Conservation (phyloP, 345 rosid species). For the Acer yangbiense region DNA sequence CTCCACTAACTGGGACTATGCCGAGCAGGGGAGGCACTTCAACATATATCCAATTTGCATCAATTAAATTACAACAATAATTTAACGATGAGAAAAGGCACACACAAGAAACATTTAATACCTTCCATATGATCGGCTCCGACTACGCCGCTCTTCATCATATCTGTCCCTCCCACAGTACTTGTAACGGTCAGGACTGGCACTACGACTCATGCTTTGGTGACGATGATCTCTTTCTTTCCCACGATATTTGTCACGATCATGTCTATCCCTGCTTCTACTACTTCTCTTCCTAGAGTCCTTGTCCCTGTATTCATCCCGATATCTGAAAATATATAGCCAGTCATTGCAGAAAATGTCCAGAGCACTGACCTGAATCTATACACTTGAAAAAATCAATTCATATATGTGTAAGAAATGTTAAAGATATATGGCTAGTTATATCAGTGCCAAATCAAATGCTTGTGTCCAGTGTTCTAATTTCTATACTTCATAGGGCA, state of each 20-base stretch:
- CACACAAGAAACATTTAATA: conserved; percentile 12
- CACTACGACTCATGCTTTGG: conserved; percentile 52
- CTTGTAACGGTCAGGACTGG: conserved; percentile 49
- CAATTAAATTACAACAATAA: background rate
- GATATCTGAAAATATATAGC: conserved; percentile 32
- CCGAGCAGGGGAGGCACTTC: conserved; percentile 46
- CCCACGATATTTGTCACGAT: conserved; percentile 45
- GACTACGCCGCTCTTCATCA: conserved; percentile 46
- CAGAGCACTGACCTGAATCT: background rate
- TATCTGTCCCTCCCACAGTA: conserved; percentile 49
- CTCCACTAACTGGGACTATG: conserved; percentile 24
- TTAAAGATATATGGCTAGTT: background rate
- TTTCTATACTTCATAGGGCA: background rate
- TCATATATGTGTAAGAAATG: background rate
- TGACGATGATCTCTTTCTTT: conserved; percentile 42
- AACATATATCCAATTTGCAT: background rate
- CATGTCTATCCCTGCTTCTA: conserved; percentile 50
- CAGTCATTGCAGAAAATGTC: conserved; percentile 2
- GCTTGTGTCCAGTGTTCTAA: background rate
- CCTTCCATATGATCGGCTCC: conserved; percentile 53
- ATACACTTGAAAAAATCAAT: background rate
- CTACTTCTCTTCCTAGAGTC: conserved; percentile 48
- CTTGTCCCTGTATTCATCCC: conserved; percentile 49
- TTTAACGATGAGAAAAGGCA: background rate
- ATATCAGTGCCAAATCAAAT: background rate